Percentiles rank a stretch among this genome's conserved stretches.
Evolutionary conservation across 1,139 yeast genomes (phyloP).

Genomic region (Yamadazyma aaseri): DNA sequence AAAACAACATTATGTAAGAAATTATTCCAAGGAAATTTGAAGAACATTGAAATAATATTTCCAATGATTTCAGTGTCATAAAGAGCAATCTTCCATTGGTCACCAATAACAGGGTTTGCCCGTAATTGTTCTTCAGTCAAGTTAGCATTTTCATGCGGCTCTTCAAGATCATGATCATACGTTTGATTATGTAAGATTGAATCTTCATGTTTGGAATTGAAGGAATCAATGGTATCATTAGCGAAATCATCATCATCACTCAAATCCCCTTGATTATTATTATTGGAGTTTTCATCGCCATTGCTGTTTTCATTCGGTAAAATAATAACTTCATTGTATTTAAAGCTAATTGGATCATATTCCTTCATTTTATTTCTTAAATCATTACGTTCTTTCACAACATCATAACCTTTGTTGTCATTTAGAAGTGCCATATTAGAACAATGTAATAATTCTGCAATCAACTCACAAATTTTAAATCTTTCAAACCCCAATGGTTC

Average conservation of each 20-base stretch:
- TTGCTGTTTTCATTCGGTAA: slow-evolving; percentile 26
- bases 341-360: slow-evolving; percentile 47
- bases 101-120: slow-evolving; percentile 81
- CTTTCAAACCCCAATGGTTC: slow-evolving; percentile 96
- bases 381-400: slow-evolving; percentile 73
- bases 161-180: slow-evolving; percentile 36
- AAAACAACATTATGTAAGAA: slow-evolving; percentile 96
- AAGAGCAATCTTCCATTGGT: slow-evolving; percentile 78
- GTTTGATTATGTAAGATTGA: slow-evolving; percentile 24
- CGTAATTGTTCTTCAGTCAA: slow-evolving; percentile 60
- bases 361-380: slow-evolving; percentile 54
- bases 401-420: slow-evolving; percentile 77
- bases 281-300: slow-evolving; percentile 12
- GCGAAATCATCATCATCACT: slow-evolving; percentile 20
- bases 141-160: slow-evolving; percentile 54
- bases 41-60: slow-evolving; percentile 77
- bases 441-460: slow-evolving; percentile 93
- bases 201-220: slow-evolving; percentile 33
- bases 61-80: slow-evolving; percentile 80
- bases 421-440: slow-evolving; percentile 94
- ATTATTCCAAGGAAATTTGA: slow-evolving; percentile 96
- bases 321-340: slow-evolving; percentile 46
- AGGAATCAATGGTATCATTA: slow-evolving; percentile 48
- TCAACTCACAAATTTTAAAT: slow-evolving; percentile 89
- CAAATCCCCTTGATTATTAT: slow-evolving; percentile 1